These are phyloP conservation scores for Trichoderma sp. DNA, from an alignment of 2,329 filamentous ascomycete genomes.

Conservation along the genomic window DNA sequence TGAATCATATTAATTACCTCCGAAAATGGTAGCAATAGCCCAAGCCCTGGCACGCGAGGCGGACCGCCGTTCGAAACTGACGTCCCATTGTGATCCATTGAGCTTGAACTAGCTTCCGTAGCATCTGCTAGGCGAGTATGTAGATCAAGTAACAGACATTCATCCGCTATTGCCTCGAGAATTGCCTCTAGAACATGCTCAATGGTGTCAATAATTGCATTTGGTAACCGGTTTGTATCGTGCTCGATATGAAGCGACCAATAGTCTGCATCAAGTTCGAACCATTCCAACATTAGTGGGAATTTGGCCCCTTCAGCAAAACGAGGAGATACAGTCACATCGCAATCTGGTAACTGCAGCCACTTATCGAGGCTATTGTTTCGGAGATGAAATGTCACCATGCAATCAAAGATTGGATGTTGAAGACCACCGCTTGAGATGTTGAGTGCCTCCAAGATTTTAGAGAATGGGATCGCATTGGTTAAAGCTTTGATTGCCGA, in stretches of 20 bases:
- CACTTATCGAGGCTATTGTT: constrained; percentile 6
- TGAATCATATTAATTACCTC: background rate
- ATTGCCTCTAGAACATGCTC: background rate
- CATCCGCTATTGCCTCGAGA: background rate
- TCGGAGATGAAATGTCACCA: constrained; percentile 17
- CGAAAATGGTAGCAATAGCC: background rate
- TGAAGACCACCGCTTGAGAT: background rate
- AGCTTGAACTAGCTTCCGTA: background rate
- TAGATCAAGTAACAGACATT: background rate
- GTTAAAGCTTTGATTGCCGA: background rate
- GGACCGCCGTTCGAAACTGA: background rate
- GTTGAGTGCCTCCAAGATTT: background rate
- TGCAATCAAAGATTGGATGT: constrained; percentile 17
- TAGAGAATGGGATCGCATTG: constrained; percentile 7
- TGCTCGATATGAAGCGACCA: constrained; percentile 18
- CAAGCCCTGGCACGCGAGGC: background rate
- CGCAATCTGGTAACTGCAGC: constrained; percentile 1
- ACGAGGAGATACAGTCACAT: background rate
- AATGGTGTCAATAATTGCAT: background rate
- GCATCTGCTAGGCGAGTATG: background rate
- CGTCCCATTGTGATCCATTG: no score
- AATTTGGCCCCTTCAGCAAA: constrained; percentile 17
- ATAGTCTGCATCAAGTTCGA: background rate
- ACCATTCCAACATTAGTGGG: constrained; percentile 18
- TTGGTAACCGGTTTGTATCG: constrained; percentile 1